These are phyloP conservation scores for Paramecium primaurelia DNA, from an alignment of 73 alveolate genomes.

Conservation along the genomic window DNA sequence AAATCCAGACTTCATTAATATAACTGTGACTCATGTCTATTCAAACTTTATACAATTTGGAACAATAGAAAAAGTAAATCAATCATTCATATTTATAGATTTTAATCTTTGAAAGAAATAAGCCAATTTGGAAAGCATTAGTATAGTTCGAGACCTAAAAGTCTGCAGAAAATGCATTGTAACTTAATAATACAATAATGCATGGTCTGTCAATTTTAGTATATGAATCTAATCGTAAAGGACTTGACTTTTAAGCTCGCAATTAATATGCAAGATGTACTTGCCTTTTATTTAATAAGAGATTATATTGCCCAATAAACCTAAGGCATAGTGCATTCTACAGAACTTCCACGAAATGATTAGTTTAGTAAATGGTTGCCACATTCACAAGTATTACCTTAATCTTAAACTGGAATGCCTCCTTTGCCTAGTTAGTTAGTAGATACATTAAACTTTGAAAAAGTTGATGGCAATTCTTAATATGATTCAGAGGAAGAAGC, in stretches of 20 bases:
- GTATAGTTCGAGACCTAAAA: not conserved
- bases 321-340: not conserved
- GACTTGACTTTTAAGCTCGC: slow-evolving; percentile 21
- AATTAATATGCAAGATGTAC: slow-evolving; percentile 36
- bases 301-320: not conserved
- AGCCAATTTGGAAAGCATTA: slow-evolving; percentile 47
- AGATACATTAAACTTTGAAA: not conserved
- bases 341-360: not conserved
- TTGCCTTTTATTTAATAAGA: not conserved
- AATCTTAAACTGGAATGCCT: not conserved
- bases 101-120: slow-evolving; percentile 28
- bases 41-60: not conserved
- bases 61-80: not conserved
- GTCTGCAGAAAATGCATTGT: not conserved
- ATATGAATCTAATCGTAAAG: slow-evolving; percentile 2
- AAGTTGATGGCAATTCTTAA: not conserved
- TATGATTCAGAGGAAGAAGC: not conserved
- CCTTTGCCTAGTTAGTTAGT: not conserved
- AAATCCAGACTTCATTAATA: slow-evolving; percentile 23
- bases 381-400: not conserved
- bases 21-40: slow-evolving; percentile 18
- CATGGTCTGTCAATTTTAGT: slow-evolving; percentile 34
- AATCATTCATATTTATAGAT: not conserved
- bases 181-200: not conserved
- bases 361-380: not conserved